Conservation (phyloP, 2,329 filamentous ascomycete genomes). For the Podosphaera xanthii region DNA sequence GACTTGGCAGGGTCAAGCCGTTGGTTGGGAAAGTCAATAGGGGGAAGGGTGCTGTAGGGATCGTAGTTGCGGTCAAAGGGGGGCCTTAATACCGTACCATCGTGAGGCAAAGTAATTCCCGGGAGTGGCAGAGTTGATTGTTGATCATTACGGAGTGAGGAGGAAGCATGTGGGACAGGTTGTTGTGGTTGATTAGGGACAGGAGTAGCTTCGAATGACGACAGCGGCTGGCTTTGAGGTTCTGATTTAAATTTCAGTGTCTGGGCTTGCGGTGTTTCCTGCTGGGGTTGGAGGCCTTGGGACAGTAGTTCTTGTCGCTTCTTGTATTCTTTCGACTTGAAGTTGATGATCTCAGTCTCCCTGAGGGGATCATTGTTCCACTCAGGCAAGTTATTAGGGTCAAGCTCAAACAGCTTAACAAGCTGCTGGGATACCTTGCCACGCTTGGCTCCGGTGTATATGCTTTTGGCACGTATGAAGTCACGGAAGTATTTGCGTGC, state of each 20-base stretch:
- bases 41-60: neutral
- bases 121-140: neutral
- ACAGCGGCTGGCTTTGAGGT: neutral
- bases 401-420: too few species aligned
- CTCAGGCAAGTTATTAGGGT: neutral
- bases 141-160: neutral
- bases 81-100: neutral
- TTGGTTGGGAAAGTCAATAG: neutral
- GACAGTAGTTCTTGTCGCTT: neutral
- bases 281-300: neutral
- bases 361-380: neutral
- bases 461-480: too few species aligned
- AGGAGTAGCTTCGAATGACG: neutral
- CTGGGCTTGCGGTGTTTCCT: neutral
- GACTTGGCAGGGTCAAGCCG: neutral
- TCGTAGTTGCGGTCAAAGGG: neutral
- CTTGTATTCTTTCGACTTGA: neutral
- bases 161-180: neutral
- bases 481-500: too few species aligned
- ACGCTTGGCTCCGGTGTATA: too few species aligned
- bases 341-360: neutral
- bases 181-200: neutral
- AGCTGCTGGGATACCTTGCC: too few species aligned
- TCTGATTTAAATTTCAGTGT: neutral
- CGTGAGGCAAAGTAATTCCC: neutral